Percentiles rank a stretch among this genome's conserved stretches.
Evolutionary conservation across 2,329 filamentous ascomycete species (phyloP).

Genomic region (Amauroascus niger): DNA sequence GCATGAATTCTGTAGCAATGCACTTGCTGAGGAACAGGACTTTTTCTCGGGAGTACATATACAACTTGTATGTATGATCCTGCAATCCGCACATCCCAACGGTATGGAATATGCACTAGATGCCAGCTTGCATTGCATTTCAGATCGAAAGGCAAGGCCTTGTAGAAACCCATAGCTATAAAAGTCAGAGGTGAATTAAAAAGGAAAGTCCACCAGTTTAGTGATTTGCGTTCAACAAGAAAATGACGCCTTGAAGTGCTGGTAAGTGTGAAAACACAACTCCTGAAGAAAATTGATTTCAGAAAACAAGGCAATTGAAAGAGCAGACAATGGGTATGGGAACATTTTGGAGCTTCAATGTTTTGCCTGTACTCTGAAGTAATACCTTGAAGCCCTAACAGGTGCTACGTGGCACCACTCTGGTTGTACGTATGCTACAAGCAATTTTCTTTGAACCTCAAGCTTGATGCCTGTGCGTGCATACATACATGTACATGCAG

Average conservation of each 20-base stretch:
- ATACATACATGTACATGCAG: not conserved
- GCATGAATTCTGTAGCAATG: too few species aligned
- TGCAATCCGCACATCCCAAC: not conserved
- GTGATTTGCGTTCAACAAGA: not conserved
- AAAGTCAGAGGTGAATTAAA: not conserved
- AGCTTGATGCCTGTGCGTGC: not conserved
- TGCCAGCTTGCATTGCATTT: not conserved
- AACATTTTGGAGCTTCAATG: not conserved
- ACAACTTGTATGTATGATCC: not conserved
- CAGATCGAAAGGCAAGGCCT: not conserved
- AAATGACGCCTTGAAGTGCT: not conserved
- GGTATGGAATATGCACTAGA: not conserved
- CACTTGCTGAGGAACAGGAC: too few species aligned
- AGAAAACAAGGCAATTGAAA: not conserved
- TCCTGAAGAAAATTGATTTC: not conserved
- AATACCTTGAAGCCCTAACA: not conserved
- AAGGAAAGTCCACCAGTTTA: too few species aligned
- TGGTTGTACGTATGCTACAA: slow-evolving; percentile 4
- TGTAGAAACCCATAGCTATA: not conserved
- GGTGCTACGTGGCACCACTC: slow-evolving; percentile 10
- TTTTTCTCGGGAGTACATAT: too few species aligned
- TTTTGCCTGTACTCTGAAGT: not conserved
- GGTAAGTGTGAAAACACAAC: not conserved
- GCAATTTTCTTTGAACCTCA: not conserved
- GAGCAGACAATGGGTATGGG: not conserved